These are phyloP conservation scores for Didymella keratinophila DNA, from an alignment of 2,329 filamentous ascomycete genomes.

Conservation along the genomic window DNA sequence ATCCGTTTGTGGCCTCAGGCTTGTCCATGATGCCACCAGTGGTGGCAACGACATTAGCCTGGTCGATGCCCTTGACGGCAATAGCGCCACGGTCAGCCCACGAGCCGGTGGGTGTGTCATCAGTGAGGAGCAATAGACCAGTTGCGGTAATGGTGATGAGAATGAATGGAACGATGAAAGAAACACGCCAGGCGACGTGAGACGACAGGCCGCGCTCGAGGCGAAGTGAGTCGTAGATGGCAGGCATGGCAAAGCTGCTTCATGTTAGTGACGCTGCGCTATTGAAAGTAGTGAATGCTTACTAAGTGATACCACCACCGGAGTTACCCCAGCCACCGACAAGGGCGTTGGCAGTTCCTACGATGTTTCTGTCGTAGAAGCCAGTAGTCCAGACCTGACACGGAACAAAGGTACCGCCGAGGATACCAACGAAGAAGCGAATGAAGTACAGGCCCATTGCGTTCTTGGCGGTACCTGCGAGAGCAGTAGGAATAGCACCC, in stretches of 20 bases:
- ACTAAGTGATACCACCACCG: slow-evolving; percentile 87
- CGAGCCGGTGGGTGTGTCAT: slow-evolving; percentile 82
- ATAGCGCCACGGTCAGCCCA: slow-evolving; percentile 76
- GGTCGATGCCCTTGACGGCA: slow-evolving; percentile 60
- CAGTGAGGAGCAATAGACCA: slow-evolving; percentile 75
- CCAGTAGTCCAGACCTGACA: slow-evolving; percentile 93
- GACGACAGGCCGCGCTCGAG: slow-evolving; percentile 64
- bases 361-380: slow-evolving; percentile 92
- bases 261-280: slow-evolving; percentile 16
- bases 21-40: slow-evolving; percentile 60
- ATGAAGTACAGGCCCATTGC: slow-evolving; percentile 73
- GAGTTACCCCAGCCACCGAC: slow-evolving; percentile 87
- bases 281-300: slow-evolving; percentile 15
- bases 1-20: slow-evolving; percentile 39
- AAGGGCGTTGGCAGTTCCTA: slow-evolving; percentile 86
- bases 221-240: slow-evolving; percentile 81
- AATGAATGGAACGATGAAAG: slow-evolving; percentile 84
- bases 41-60: slow-evolving; percentile 58
- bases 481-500: slow-evolving; percentile 80
- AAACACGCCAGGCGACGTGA: slow-evolving; percentile 80
- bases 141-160: slow-evolving; percentile 72
- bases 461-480: slow-evolving; percentile 78
- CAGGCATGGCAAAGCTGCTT: slow-evolving; percentile 82
- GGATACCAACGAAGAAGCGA: slow-evolving; percentile 82
- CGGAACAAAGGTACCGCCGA: slow-evolving; percentile 80